Base-by-base conservation (phyloP, 75 land plant species). In the Cryptomeria japonica region DNA sequence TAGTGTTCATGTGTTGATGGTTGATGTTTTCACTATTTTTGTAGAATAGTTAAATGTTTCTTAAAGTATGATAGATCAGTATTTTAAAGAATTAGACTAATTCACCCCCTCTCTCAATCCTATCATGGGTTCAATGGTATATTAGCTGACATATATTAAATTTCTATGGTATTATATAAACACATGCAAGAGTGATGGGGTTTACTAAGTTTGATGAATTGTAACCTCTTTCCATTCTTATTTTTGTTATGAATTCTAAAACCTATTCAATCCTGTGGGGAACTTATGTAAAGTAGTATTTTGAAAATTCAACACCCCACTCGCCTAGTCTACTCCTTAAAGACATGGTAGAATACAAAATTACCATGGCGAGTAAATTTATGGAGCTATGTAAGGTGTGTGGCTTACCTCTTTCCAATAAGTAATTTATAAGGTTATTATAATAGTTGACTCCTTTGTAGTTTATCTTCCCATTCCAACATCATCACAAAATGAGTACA, bases 391-490 rank as follows among this genome's bases (percentile, higher is more conserved):
- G 56, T 55, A 55, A 55, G 56, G 16, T 55, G 56, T 12, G 13
- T 39, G 42, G 42, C 77, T 76, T 89, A 95, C 96, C 93, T 90
- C 87, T 92, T 68, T 89, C 51, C 1, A 95, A 87, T 86, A 96
- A 77, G 89, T 89, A 88, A 83, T 92, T 76, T 73, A 96, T 96
- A 86, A 96, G 75, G 51, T 87, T 88, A 49, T 94, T 91, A 85
- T 96, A 96, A 68, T 94, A 96, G 36, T 90, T 89, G 78, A 96
- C 95, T 83, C 97, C 97, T 64, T 92, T 88, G 91, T 87, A 87
- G 85, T 96, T 96, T 39, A 94, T 94, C 84, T 87, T 86, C 14
- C 95, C 95, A 87, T 88, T 53, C 95, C 95, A 36, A 89, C 95
- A 92, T 75, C 34, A 91, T 82, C 34, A 41, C 55, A 4, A 19